Percentiles rank a stretch among this genome's conserved stretches.
phyloP scores from a whole-genome alignment of 2,329 filamentous ascomycete genomes.

The Eutypella sp. region DNA sequence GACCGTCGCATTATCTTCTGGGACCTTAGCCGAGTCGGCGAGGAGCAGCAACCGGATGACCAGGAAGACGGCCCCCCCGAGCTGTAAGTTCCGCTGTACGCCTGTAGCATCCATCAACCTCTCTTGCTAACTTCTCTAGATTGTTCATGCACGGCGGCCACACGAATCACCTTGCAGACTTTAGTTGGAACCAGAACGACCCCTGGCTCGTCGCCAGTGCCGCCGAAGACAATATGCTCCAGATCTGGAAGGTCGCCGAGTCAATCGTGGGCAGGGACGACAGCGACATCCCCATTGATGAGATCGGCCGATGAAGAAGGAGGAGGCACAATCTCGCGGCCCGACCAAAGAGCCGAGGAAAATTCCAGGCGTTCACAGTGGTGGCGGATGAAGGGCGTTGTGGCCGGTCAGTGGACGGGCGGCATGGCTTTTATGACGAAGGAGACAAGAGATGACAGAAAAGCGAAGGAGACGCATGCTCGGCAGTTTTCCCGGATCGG shows the following conservation, averaged over 20 bases:
- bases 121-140: constrained; percentile 37
- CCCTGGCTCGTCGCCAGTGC: constrained; percentile 95
- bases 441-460: too few species aligned
- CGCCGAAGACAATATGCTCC: constrained; percentile 92
- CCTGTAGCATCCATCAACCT: neutral
- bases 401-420: too few species aligned
- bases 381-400: too few species aligned
- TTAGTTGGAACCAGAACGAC: constrained; percentile 95
- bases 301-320: constrained; percentile 58
- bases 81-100: constrained; percentile 57
- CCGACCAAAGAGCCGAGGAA: too few species aligned
- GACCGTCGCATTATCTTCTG: constrained; percentile 94
- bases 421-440: too few species aligned
- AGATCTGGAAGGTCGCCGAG: constrained; percentile 87
- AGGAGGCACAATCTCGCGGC: too few species aligned
- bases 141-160: constrained; percentile 99
- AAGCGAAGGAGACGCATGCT: too few species aligned
- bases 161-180: constrained; percentile 94
- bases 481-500: too few species aligned
- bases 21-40: constrained; percentile 87
- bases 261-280: constrained; percentile 75
- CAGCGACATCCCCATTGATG: constrained; percentile 69
- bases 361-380: too few species aligned
- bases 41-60: constrained; percentile 93
- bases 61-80: constrained; percentile 92